Evolutionary conservation across 768 basidiomycete genomes (phyloP).

Genomic region (Tephrocybe rancida): DNA sequence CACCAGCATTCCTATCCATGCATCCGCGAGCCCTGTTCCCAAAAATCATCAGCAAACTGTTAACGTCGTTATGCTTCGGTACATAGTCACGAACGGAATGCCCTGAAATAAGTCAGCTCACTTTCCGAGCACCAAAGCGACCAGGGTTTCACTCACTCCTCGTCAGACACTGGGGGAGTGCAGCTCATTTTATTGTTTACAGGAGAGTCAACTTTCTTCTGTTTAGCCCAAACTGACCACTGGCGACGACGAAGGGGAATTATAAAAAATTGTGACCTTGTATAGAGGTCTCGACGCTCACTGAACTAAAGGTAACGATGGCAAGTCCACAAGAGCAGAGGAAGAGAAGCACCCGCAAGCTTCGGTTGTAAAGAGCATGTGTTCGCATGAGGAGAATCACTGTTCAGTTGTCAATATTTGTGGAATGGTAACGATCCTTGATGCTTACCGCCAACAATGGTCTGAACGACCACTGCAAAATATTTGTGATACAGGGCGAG

Average conservation of each 20-base stretch:
- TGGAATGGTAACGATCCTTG: too few relatives aligned
- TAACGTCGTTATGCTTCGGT: too few relatives aligned
- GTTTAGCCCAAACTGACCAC: neutral
- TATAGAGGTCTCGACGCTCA: conserved; percentile 6
- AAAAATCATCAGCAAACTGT: neutral
- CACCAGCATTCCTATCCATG: conserved; percentile 40
- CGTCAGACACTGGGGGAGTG: too few relatives aligned
- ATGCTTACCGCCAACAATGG: too few relatives aligned
- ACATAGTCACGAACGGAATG: conserved; percentile 14
- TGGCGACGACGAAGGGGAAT: neutral
- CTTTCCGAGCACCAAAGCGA: too few relatives aligned
- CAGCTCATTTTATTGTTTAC: too few relatives aligned
- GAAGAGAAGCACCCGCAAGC: conserved; percentile 29
- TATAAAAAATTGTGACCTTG: neutral
- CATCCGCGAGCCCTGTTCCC: conserved; percentile 32
- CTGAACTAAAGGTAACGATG: conserved; percentile 29
- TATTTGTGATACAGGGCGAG: too few relatives aligned
- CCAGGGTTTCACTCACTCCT: too few relatives aligned
- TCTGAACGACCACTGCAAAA: conserved; percentile 31
- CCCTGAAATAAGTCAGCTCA: conserved; percentile 10
- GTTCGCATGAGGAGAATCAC: conserved; percentile 37
- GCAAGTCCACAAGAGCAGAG: conserved; percentile 25
- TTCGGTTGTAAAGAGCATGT: conserved; percentile 42
- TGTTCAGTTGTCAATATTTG: too few relatives aligned
- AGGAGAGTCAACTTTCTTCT: too few relatives aligned